Evolutionary conservation across 257 asterid genomes (phyloP), one percentile per base, ranked within the genome.

Genomic region (Craterostigma plantagineum): DNA sequence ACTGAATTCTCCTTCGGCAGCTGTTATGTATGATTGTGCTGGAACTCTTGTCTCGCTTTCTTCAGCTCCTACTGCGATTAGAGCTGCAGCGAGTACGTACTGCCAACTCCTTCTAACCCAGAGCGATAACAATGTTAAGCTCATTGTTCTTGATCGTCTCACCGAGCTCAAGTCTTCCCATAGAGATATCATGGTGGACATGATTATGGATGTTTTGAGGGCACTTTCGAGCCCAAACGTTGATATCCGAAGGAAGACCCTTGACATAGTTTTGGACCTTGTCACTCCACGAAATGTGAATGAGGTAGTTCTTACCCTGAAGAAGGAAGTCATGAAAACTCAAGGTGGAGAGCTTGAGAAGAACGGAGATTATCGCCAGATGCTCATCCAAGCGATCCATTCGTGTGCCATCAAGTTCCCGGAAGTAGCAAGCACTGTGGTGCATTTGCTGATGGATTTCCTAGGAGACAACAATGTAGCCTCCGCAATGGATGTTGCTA

Each of bases 301-400:
- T 18, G 95, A 83, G 77, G 94, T 83, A 49, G 92, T 83, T 66
- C 91, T 72, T 48, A 79, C 92, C 42, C 57, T 90, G 64, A 90
- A 83, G 71, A 90, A 90, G 71, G 99, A 90, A 75, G 94, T 90
- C 14, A 67, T 90, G 61, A 90, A 90, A 72, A 90, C 95, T 51
- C 99, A 83, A 66, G 63, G 79, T 30, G 91, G 84, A 54, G 99
- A 90, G 66, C 81, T 79, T 53, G 99, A 90, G 73, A 90, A 79
- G 72, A 84, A 73, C 45, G 95, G 81, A 3, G 99, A 90, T 56
- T 90, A 83, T 57, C 92, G 95, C 33, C 99, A 90, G 60, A 77
- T 90, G 95, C 94, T 90, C 59, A 83, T 90, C 63, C 95, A 90
- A 75, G 92, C 99, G 46, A 90, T 90, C 50, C 99, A 90, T 75